Percentiles rank a stretch among this genome's conserved stretches.
These are phyloP conservation scores for Parathielavia appendiculata DNA, from an alignment of 495 filamentous ascomycete species.

Conservation along the genomic window DNA sequence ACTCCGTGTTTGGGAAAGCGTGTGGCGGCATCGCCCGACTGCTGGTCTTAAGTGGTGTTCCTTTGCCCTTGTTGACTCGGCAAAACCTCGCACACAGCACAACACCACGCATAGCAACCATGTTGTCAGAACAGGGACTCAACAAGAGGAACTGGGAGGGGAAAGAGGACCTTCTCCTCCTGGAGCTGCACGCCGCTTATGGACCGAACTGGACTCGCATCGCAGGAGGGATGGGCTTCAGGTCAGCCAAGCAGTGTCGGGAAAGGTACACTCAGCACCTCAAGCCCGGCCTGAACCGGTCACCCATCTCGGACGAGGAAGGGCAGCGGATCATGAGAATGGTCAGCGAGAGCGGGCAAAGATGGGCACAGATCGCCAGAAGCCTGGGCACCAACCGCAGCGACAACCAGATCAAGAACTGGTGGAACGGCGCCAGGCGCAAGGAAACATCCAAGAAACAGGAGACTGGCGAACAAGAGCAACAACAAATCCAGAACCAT, in stretches of 20 bases:
- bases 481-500: neutral
- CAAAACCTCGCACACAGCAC: neutral
- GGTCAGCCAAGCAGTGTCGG: conserved; percentile 92
- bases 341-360: conserved; percentile 77
- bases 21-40: too few relatives aligned
- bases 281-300: conserved; percentile 83
- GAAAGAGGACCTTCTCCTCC: conserved; percentile 10
- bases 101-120: neutral
- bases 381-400: conserved; percentile 72
- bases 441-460: conserved; percentile 34
- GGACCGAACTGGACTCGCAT: conserved; percentile 85
- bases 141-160: conserved; percentile 17
- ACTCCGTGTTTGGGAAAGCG: neutral
- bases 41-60: too few relatives aligned
- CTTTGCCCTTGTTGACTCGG: neutral
- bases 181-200: conserved; percentile 11
- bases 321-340: conserved; percentile 74
- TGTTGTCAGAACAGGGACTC: conserved; percentile 11
- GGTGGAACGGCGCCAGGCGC: conserved; percentile 95
- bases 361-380: conserved; percentile 94
- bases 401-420: conserved; percentile 99
- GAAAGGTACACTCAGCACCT: conserved; percentile 95
- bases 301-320: conserved; percentile 88
- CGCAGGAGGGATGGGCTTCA: conserved; percentile 64
- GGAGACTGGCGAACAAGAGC: conserved; percentile 11